Percentiles rank a stretch among this genome's conserved stretches.
Conservation (phyloP, 805 yeast genomes). For the Monosporozyma aerobia region DNA sequence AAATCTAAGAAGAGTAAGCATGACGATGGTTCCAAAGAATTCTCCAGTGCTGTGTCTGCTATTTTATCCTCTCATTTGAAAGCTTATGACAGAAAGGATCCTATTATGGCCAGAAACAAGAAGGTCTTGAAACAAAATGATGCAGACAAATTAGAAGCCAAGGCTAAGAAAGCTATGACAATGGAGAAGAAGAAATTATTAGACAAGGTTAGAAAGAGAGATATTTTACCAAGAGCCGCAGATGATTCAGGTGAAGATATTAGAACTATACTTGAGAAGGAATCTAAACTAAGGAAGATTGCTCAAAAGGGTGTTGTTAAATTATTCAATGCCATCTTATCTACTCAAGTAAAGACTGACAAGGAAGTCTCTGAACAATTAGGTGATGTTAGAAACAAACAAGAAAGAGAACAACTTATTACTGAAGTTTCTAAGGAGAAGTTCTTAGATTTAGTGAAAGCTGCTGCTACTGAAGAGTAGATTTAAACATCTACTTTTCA, state of each 20-base stretch:
- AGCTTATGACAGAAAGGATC: conserved; percentile 82
- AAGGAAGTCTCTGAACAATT: conserved; percentile 42
- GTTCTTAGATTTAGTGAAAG: conserved; percentile 78
- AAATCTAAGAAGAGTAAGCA: conserved; percentile 47
- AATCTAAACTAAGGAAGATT: conserved; percentile 58
- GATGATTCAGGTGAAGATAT: conserved; percentile 32
- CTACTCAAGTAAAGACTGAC: conserved; percentile 60
- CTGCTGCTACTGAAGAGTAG: conserved; percentile 40
- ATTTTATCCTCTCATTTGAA: conserved; percentile 78
- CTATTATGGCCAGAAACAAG: conserved; percentile 81
- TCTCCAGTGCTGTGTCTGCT: conserved; percentile 76
- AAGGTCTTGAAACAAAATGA: conserved; percentile 62
- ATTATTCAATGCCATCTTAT: conserved; percentile 72
- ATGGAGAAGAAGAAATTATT: conserved; percentile 62
- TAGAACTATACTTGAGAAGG: conserved; percentile 54
- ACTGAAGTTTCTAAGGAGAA: conserved; percentile 82
- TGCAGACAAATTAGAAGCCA: conserved; percentile 69
- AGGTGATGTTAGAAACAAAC: conserved; percentile 34
- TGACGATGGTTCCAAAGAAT: conserved; percentile 66
- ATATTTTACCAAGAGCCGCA: conserved; percentile 56
- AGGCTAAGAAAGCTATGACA: conserved; percentile 63
- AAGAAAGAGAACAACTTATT: conserved; percentile 44
- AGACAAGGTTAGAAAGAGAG: conserved; percentile 57
- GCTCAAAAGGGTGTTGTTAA: conserved; percentile 86
- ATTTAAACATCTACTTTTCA: not conserved